Percentiles rank a stretch among this genome's conserved stretches.
Conservation (phyloP, 2,329 filamentous ascomycete species). For the Apiospora sp. region DNA sequence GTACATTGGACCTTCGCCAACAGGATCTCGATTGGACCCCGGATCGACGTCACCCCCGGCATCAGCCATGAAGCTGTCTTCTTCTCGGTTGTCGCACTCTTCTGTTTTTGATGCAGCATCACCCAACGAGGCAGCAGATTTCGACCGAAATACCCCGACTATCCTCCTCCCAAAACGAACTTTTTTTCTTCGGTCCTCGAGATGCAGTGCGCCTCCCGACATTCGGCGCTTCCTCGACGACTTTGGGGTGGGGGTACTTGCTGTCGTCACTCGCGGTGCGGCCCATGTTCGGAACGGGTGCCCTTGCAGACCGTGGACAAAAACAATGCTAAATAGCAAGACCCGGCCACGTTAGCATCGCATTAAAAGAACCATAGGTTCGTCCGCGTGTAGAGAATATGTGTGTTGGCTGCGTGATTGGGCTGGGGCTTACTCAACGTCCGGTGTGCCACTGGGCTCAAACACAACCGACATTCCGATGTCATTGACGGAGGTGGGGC, state of each 20-base stretch:
- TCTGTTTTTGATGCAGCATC: too few relatives aligned
- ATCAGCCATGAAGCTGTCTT: background rate
- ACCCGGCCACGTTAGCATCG: background rate
- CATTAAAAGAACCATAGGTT: background rate
- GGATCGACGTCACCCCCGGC: too few relatives aligned
- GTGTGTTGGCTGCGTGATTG: too few relatives aligned
- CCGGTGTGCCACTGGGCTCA: background rate
- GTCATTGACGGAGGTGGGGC: background rate
- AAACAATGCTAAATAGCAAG: conserved; percentile 6
- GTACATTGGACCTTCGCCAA: background rate
- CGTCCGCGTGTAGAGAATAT: too few relatives aligned
- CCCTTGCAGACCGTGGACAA: conserved; percentile 23
- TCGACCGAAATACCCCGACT: too few relatives aligned
- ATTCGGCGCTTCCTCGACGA: background rate
- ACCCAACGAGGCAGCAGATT: too few relatives aligned
- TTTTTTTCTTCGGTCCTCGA: too few relatives aligned
- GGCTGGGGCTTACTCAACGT: background rate
- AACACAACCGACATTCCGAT: background rate
- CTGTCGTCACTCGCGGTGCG: background rate
- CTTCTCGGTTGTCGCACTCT: too few relatives aligned
- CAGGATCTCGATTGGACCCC: too few relatives aligned
- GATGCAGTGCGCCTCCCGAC: too few relatives aligned
- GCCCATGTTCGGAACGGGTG: conserved; percentile 23
- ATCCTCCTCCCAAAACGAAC: too few relatives aligned
- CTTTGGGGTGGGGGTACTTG: background rate